Conservation (phyloP, 805 yeast species). For the Candida railenensis region DNA sequence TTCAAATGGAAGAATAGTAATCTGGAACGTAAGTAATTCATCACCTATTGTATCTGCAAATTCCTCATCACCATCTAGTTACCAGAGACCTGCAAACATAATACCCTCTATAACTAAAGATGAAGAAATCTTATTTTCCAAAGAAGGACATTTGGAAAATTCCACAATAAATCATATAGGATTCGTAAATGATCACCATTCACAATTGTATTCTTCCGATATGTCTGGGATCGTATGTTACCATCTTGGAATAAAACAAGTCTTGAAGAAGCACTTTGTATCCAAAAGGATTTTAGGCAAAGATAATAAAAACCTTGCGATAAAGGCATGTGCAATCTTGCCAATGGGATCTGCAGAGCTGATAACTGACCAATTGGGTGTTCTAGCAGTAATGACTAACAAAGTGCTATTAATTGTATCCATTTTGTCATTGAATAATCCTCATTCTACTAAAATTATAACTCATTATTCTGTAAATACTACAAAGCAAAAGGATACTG, state of each 20-base stretch:
- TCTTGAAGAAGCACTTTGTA: constrained; percentile 49
- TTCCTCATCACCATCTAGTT: constrained; percentile 2
- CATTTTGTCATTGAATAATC: constrained; percentile 43
- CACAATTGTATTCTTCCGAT: constrained; percentile 32
- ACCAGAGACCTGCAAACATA: constrained; percentile 4
- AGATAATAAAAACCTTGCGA: constrained; percentile 10
- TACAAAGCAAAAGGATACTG: constrained; percentile 41
- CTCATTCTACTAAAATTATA: constrained; percentile 20
- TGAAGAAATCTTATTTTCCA: constrained; percentile 21
- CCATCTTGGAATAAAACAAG: constrained; percentile 62
- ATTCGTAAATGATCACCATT: constrained; percentile 27
- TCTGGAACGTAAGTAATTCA: constrained; percentile 56
- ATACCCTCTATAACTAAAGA: constrained; percentile 25
- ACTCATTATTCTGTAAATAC: constrained; percentile 49
- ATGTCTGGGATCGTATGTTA: constrained; percentile 46
- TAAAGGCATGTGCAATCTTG: constrained; percentile 42
- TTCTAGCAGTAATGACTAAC: constrained; percentile 60
- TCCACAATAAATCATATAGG: constrained; percentile 22
- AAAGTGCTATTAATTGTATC: constrained; percentile 53
- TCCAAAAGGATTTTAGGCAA: constrained; percentile 54
- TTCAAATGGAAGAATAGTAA: constrained; percentile 56
- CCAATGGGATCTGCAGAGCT: constrained; percentile 61
- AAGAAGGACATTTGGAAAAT: constrained; percentile 28
- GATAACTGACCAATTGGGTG: constrained; percentile 55
- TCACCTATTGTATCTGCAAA: not conserved